phyloP scores from a whole-genome alignment of 805 yeast species.

The Candida insectorum region DNA sequence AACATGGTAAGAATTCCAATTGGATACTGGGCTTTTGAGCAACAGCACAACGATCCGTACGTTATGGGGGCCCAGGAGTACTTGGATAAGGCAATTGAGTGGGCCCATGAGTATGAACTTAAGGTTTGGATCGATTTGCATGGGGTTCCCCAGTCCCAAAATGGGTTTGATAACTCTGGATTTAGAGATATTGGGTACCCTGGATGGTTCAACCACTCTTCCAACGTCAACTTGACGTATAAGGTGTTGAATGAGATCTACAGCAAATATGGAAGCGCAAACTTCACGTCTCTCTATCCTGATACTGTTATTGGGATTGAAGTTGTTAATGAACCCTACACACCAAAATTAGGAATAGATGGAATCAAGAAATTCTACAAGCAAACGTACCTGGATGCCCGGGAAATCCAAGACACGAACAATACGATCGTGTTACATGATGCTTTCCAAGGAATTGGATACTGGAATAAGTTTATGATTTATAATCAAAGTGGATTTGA shows the following conservation, averaged over 20 bases:
- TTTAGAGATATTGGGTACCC: constrained; percentile 43
- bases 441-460: constrained; percentile 55
- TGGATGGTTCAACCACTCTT: constrained; percentile 31
- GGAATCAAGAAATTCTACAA: constrained; percentile 26
- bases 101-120: constrained; percentile 61
- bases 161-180: constrained; percentile 85
- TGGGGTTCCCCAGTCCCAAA: constrained; percentile 83
- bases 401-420: constrained; percentile 25
- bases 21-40: constrained; percentile 79
- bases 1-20: constrained; percentile 72
- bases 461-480: constrained; percentile 42
- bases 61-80: constrained; percentile 66
- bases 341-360: constrained; percentile 19
- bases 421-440: constrained; percentile 59
- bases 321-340: constrained; percentile 39
- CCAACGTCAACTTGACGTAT: constrained; percentile 24
- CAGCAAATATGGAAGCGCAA: constrained; percentile 29
- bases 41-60: constrained; percentile 53
- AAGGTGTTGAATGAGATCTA: constrained; percentile 32
- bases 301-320: constrained; percentile 40
- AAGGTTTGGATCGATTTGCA: constrained; percentile 77
- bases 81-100: constrained; percentile 60
- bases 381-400: constrained; percentile 28
- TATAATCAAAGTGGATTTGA: constrained; percentile 14
- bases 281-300: constrained; percentile 10